Percentiles rank a stretch among this genome's conserved stretches.
These are phyloP conservation scores for Leccinum huronense DNA, from an alignment of 1,284 basidiomycete genomes.

Conservation along the genomic window DNA sequence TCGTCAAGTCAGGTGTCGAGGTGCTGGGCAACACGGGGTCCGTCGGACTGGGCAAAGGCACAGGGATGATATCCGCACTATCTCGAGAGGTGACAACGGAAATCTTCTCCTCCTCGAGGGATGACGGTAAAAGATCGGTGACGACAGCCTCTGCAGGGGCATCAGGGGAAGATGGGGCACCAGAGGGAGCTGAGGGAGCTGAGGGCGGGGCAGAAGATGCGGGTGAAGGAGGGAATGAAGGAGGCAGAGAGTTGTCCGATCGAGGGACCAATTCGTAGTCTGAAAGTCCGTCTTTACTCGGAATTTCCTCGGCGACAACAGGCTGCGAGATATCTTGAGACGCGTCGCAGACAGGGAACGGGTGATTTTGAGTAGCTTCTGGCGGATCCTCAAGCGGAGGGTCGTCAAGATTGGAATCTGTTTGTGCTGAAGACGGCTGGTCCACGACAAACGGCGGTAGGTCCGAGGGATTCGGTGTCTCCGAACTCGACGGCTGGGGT, in stretches of 20 bases:
- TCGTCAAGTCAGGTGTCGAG: constrained; percentile 5
- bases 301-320: constrained; percentile 1
- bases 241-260: constrained; percentile 14
- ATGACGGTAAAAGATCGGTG: not conserved
- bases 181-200: not conserved
- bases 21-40: constrained; percentile 9
- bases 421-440: not conserved
- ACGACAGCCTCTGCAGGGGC: constrained; percentile 3
- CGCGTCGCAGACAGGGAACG: constrained; percentile 4
- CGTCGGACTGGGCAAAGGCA: constrained; percentile 10
- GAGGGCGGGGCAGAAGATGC: not conserved
- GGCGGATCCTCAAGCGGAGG: constrained; percentile 3
- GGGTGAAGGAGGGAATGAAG: constrained; percentile 5
- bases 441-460: constrained; percentile 1
- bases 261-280: constrained; percentile 20
- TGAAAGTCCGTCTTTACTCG: constrained; percentile 14
- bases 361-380: not conserved
- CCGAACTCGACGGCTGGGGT: not conserved
- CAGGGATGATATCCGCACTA: not conserved
- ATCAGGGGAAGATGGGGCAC: not conserved
- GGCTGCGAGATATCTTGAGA: constrained; percentile 11
- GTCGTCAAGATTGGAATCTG: constrained; percentile 2
- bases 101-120: constrained; percentile 6
- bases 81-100: not conserved
- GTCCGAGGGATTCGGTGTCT: constrained; percentile 10